Evolutionary conservation across 495 filamentous ascomycete species (phyloP).

Genomic region (Xylaria scruposa): DNA sequence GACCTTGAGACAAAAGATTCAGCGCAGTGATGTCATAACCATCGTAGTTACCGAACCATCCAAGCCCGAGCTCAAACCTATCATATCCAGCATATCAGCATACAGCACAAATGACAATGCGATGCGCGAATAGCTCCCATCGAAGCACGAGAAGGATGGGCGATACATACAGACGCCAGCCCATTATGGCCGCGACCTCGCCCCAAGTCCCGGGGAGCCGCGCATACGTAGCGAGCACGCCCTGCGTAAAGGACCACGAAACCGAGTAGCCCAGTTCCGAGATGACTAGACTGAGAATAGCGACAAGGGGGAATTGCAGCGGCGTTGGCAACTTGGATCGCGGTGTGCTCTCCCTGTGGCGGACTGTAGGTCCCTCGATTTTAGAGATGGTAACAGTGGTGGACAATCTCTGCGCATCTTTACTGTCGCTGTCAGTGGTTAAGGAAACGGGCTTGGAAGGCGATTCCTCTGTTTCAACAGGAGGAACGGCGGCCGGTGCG

Average conservation of each 20-base stretch:
- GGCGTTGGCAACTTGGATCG: slow-evolving; percentile 56
- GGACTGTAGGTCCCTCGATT: slow-evolving; percentile 32
- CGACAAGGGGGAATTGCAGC: slow-evolving; percentile 67
- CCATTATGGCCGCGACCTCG: slow-evolving; percentile 66
- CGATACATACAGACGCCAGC: slow-evolving; percentile 65
- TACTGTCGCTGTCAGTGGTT: background rate
- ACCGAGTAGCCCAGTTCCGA: slow-evolving; percentile 64
- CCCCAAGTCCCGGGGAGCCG: slow-evolving; percentile 64
- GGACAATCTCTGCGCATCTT: slow-evolving; percentile 4
- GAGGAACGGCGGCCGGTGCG: background rate
- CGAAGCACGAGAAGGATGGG: slow-evolving; percentile 3
- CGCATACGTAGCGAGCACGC: slow-evolving; percentile 67
- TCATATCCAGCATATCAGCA: background rate
- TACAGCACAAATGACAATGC: background rate
- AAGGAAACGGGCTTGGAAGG: background rate
- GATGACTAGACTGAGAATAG: slow-evolving; percentile 66
- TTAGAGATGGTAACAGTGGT: slow-evolving; percentile 37
- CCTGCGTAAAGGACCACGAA: slow-evolving; percentile 52
- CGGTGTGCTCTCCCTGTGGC: slow-evolving; percentile 26
- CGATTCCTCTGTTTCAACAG: background rate
- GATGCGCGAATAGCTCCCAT: slow-evolving; percentile 3
- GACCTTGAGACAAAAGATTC: slow-evolving; percentile 72
- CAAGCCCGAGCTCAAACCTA: slow-evolving; percentile 70
- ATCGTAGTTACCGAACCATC: slow-evolving; percentile 75
- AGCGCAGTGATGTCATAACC: slow-evolving; percentile 73